Conservation (phyloP, 352 stramenopile species). For the Globisporangium polare region DNA sequence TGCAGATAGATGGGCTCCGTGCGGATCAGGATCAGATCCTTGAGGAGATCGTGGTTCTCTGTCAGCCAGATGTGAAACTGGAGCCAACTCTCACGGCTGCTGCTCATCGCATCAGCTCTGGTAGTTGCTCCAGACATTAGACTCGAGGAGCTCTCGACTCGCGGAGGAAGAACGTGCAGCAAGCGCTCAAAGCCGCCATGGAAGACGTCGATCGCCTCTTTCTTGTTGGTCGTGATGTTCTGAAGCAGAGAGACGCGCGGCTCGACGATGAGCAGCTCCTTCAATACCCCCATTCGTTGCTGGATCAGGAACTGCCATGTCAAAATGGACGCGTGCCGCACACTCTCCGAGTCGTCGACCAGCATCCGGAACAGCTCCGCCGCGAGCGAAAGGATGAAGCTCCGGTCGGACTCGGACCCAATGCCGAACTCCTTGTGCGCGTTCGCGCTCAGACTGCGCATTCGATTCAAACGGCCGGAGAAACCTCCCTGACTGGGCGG, state of each 20-base stretch:
- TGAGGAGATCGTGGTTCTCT: slow-evolving; percentile 53
- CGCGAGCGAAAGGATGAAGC: slow-evolving; percentile 61
- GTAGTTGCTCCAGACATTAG: neutral
- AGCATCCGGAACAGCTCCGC: slow-evolving; percentile 61
- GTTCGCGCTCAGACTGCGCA: slow-evolving; percentile 42
- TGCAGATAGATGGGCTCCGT: slow-evolving; percentile 60
- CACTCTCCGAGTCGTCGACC: slow-evolving; percentile 44
- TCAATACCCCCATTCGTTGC: slow-evolving; percentile 63
- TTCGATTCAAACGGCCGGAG: slow-evolving; percentile 36
- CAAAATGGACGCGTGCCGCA: slow-evolving; percentile 43
- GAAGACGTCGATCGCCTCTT: slow-evolving; percentile 71
- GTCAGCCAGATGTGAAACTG: slow-evolving; percentile 82
- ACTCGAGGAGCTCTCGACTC: neutral
- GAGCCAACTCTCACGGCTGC: slow-evolving; percentile 58
- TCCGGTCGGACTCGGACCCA: slow-evolving; percentile 63
- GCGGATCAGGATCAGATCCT: slow-evolving; percentile 61
- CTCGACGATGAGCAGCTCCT: slow-evolving; percentile 75
- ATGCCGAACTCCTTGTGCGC: slow-evolving; percentile 66
- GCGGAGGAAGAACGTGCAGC: slow-evolving; percentile 34
- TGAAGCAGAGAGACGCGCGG: slow-evolving; percentile 56
- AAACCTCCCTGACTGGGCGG: slow-evolving; percentile 16
- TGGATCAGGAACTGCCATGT: slow-evolving; percentile 76
- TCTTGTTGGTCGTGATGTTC: slow-evolving; percentile 70
- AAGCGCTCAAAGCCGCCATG: slow-evolving; percentile 70
- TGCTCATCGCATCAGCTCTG: neutral